phyloP scores from a whole-genome alignment of 768 basidiomycete genomes.

The Rhodotorula babjevae region DNA sequence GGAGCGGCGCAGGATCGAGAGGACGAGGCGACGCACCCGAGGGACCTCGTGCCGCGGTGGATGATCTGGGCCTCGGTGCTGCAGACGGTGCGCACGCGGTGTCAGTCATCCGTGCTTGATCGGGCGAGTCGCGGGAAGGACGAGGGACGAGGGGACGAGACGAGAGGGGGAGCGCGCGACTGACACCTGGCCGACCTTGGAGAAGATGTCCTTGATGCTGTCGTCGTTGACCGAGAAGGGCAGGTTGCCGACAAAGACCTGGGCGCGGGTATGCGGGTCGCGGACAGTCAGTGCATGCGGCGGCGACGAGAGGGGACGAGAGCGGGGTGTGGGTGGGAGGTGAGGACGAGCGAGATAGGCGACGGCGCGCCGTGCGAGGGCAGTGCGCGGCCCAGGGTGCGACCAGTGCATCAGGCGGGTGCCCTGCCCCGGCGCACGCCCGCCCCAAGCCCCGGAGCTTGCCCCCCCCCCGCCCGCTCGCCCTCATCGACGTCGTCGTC shows the following conservation, averaged over 20 bases:
- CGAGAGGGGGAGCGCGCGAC: constrained; percentile 44
- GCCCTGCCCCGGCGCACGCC: no score
- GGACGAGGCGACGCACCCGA: constrained; percentile 23
- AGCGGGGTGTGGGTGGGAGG: not conserved
- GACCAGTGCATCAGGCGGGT: no score
- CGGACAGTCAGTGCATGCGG: not conserved
- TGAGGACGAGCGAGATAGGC: no score
- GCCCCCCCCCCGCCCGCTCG: no score
- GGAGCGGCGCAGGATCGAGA: not conserved
- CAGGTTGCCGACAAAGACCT: constrained; percentile 96
- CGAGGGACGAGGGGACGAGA: not conserved
- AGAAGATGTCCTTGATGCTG: constrained; percentile 91
- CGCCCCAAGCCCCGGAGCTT: no score
- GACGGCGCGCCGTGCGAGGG: no score
- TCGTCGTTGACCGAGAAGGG: constrained; percentile 89
- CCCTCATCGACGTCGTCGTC: not conserved
- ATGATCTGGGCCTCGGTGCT: constrained; percentile 83
- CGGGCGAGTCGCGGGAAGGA: not conserved
- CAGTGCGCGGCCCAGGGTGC: no score
- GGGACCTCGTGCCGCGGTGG: constrained; percentile 46
- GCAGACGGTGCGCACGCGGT: not conserved
- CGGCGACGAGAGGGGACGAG: not conserved
- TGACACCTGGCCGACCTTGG: constrained; percentile 80
- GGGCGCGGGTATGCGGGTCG: not conserved
- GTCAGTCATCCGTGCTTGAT: no score